Evolutionary conservation across 345 rosid genomes (phyloP).

Genomic region (Eucalyptus fibrosa): DNA sequence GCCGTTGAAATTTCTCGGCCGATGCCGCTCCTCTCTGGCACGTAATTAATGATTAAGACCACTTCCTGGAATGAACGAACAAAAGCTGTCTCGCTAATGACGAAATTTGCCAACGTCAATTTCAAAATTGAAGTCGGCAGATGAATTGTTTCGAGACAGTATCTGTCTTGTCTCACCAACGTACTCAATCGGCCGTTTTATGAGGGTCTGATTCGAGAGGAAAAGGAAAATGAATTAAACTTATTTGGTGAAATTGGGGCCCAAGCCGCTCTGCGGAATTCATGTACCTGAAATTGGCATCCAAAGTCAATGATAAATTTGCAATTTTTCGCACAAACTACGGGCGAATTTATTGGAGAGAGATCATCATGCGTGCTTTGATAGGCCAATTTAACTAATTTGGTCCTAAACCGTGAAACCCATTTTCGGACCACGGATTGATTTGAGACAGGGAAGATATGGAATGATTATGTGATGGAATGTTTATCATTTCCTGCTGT

Average conservation of each 20-base stretch:
- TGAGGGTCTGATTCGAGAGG: background rate
- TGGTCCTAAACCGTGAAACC: background rate
- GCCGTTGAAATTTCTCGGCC: background rate
- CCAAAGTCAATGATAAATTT: background rate
- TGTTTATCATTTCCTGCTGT: background rate
- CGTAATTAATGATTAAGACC: background rate
- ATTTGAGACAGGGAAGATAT: background rate
- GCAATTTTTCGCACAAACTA: background rate
- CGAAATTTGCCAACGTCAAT: background rate
- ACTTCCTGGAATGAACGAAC: background rate
- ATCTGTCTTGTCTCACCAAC: background rate
- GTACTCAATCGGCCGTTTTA: background rate
- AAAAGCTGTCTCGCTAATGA: background rate
- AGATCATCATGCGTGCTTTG: background rate
- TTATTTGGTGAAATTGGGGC: background rate
- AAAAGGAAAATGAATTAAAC: background rate
- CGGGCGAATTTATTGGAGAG: background rate
- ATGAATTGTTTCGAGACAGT: background rate
- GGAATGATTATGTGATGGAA: background rate
- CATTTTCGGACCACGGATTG: background rate
- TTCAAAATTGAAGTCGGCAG: background rate
- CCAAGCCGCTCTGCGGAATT: background rate
- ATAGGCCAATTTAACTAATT: background rate
- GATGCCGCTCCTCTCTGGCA: background rate
- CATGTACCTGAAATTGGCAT: background rate